phyloP scores from a whole-genome alignment of 306 rosid genomes.

The Vicia villosa region DNA sequence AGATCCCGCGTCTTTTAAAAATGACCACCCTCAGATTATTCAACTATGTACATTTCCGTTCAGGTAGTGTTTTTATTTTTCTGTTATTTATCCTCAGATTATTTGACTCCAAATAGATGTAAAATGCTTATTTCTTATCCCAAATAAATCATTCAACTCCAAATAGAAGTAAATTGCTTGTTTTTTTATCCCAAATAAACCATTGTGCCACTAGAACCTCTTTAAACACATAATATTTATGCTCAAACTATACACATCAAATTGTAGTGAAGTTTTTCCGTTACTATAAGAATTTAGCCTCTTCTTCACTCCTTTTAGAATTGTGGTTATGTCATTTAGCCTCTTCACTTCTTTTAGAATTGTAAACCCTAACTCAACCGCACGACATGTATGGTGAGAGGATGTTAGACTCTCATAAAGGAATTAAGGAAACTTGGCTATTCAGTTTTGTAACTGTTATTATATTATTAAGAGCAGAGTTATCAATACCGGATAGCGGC shows the following conservation, averaged over 20 bases:
- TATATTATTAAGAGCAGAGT: too few relatives aligned
- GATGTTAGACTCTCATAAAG: too few relatives aligned
- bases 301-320: background rate
- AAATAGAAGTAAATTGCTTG: constrained; percentile 1
- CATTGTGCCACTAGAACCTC: constrained; percentile 1
- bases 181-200: constrained; percentile 19
- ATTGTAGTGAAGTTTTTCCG: background rate
- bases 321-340: too few relatives aligned
- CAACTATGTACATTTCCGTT: constrained; percentile 87
- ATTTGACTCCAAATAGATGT: background rate
- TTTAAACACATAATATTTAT: background rate
- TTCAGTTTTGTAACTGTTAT: too few relatives aligned
- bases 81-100: background rate
- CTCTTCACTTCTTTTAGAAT: too few relatives aligned
- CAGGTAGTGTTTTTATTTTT: constrained; percentile 58
- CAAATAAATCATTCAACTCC: background rate
- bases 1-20: constrained; percentile 76
- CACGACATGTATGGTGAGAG: too few relatives aligned
- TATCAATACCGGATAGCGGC: too few relatives aligned
- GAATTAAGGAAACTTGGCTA: too few relatives aligned
- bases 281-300: constrained; percentile 22
- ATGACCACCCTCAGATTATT: constrained; percentile 76
- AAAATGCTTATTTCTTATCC: constrained; percentile 19
- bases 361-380: too few relatives aligned
- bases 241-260: background rate